phyloP scores from a whole-genome alignment of 345 rosid genomes.

The Combretum micranthum region DNA sequence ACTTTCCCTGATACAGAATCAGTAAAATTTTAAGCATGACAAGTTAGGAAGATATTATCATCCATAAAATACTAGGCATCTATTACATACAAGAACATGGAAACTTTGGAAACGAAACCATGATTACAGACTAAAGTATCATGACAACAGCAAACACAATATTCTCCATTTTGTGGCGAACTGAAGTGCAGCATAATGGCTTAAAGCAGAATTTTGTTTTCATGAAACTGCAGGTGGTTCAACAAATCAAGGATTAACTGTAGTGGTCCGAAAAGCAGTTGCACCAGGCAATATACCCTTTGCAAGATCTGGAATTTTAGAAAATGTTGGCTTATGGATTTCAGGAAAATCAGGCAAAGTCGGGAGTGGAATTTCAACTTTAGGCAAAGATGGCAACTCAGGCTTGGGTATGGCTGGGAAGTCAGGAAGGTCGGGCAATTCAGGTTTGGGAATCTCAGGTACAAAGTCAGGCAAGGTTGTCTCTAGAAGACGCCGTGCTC shows the following conservation, averaged over 20 bases:
- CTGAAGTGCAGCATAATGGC: no score
- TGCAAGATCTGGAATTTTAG: not conserved
- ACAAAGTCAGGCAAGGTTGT: not conserved
- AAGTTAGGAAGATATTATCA: no score
- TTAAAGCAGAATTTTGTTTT: no score
- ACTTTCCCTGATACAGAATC: no score
- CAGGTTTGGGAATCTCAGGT: constrained; percentile 1
- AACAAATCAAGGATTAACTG: not conserved
- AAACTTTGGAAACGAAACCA: no score
- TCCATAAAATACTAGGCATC: no score
- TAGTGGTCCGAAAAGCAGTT: not conserved
- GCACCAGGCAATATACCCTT: not conserved
- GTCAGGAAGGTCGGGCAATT: constrained; percentile 5
- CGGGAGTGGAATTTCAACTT: not conserved
- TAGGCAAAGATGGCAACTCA: not conserved
- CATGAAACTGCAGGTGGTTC: no score
- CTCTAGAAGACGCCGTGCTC: not conserved
- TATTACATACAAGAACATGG: no score
- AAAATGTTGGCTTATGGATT: not conserved
- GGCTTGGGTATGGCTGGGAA: constrained; percentile 7
- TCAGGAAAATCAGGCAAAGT: constrained; percentile 4
- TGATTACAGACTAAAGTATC: no score
- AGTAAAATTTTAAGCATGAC: no score
- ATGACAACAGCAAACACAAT: no score
- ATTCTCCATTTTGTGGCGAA: no score